A percentile compares a stretch with the other conserved stretches of the same genome.
Evolutionary conservation across 352 stramenopile species (phyloP).

Genomic region (Globisporangium spinosum): DNA sequence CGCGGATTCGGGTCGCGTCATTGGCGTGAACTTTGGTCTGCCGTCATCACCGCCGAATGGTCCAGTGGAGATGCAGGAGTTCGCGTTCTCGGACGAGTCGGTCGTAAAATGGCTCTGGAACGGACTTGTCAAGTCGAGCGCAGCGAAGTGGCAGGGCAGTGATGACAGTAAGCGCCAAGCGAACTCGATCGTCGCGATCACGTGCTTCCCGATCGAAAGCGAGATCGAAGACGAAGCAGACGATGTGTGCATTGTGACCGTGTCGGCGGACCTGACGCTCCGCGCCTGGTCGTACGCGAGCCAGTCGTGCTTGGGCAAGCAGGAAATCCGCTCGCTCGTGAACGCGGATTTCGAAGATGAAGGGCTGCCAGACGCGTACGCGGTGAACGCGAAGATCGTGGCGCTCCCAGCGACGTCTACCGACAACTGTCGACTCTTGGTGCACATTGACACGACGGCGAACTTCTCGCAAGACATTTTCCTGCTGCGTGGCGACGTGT

Average conservation of each 20-base stretch:
- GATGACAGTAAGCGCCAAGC: slow-evolving; percentile 26
- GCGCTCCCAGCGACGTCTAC: slow-evolving; percentile 48
- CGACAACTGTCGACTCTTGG: slow-evolving; percentile 55
- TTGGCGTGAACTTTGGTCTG: slow-evolving; percentile 72
- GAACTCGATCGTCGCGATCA: slow-evolving; percentile 49
- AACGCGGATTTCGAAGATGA: slow-evolving; percentile 34
- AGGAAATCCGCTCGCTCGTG: slow-evolving; percentile 44
- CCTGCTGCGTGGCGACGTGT: slow-evolving; percentile 54
- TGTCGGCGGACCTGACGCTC: slow-evolving; percentile 66
- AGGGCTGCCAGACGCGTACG: slow-evolving; percentile 33
- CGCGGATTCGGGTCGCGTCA: slow-evolving; percentile 50
- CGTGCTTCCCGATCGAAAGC: slow-evolving; percentile 56
- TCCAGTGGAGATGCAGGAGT: slow-evolving; percentile 48
- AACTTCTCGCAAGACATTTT: slow-evolving; percentile 58
- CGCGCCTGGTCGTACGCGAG: slow-evolving; percentile 63
- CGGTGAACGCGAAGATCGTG: slow-evolving; percentile 53
- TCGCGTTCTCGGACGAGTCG: slow-evolving; percentile 66
- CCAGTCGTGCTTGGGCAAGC: slow-evolving; percentile 61
- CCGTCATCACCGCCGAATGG: slow-evolving; percentile 23
- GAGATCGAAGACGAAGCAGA: slow-evolving; percentile 36
- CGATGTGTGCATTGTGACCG: slow-evolving; percentile 68
- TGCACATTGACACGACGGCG: slow-evolving; percentile 60
- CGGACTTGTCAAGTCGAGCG: slow-evolving; percentile 44
- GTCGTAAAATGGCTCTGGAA: slow-evolving; percentile 71
- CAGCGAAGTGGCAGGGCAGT: slow-evolving; percentile 31